A percentile compares a stretch with the other conserved stretches of the same genome.
Evolutionary conservation across 2,329 filamentous ascomycete species (phyloP).

Genomic region (Hypoxylon sp.): DNA sequence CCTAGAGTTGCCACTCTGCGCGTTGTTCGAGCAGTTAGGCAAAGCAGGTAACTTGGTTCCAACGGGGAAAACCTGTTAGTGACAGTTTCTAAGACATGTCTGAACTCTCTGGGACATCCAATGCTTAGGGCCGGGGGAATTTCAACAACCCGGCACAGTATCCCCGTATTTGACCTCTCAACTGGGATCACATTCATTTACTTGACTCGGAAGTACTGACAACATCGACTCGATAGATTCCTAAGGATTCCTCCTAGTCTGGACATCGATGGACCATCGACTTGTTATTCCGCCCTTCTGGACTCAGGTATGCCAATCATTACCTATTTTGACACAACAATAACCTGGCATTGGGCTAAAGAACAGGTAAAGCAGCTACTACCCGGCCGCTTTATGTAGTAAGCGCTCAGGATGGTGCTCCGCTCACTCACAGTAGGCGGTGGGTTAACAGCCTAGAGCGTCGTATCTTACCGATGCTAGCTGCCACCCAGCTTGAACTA

Average conservation of each 20-base stretch:
- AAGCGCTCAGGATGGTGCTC: slow-evolving; percentile 19
- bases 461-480: slow-evolving; percentile 32
- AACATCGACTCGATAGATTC: slow-evolving; percentile 32
- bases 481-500: slow-evolving; percentile 20
- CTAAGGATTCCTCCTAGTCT: slow-evolving; percentile 30
- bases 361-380: slow-evolving; percentile 29
- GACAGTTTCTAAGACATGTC: slow-evolving; percentile 33
- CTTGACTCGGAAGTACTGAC: slow-evolving; percentile 32
- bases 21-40: neutral
- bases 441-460: slow-evolving; percentile 7
- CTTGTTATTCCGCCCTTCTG: slow-evolving; percentile 21
- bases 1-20: neutral
- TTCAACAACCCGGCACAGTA: slow-evolving; percentile 15
- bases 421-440: slow-evolving; percentile 18
- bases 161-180: slow-evolving; percentile 14
- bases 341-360: slow-evolving; percentile 17
- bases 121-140: slow-evolving; percentile 20
- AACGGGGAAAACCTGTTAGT: slow-evolving; percentile 10
- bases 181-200: slow-evolving; percentile 14
- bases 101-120: slow-evolving; percentile 20
- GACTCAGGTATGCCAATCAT: slow-evolving; percentile 33
- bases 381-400: slow-evolving; percentile 23
- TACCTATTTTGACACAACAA: slow-evolving; percentile 31
- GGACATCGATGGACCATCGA: slow-evolving; percentile 26
- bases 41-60: slow-evolving; percentile 1